Conservation (phyloP, 2,329 filamentous ascomycete genomes). For the Dothiorella sarmentorum region DNA sequence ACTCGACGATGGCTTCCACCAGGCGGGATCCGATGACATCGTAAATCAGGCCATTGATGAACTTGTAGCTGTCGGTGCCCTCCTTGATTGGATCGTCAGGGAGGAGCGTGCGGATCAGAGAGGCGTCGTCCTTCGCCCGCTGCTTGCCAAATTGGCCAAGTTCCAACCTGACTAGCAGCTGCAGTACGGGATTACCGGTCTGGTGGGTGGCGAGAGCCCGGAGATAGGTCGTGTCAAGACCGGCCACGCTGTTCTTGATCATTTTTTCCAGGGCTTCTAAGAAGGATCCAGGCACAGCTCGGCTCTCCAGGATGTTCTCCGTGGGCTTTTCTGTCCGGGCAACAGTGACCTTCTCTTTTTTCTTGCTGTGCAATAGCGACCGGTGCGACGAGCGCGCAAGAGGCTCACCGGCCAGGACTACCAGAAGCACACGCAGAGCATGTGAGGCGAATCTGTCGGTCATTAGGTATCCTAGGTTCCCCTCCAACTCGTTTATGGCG, state of each 20-base stretch:
- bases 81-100: constrained; percentile 76
- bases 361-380: constrained; percentile 82
- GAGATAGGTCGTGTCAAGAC: constrained; percentile 74
- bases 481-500: constrained; percentile 83
- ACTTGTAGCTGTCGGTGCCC: constrained; percentile 68
- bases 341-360: constrained; percentile 74
- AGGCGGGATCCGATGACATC: constrained; percentile 87
- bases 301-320: constrained; percentile 33
- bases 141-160: constrained; percentile 68
- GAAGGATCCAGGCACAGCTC: constrained; percentile 75
- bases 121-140: constrained; percentile 60
- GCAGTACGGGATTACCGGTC: constrained; percentile 88
- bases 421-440: constrained; percentile 76
- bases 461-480: constrained; percentile 75
- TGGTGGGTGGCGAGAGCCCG: constrained; percentile 83
- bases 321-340: constrained; percentile 51
- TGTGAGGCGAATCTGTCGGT: constrained; percentile 91
- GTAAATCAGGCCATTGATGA: constrained; percentile 84
- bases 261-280: constrained; percentile 74
- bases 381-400: constrained; percentile 61
- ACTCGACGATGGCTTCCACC: constrained; percentile 78
- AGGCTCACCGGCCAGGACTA: constrained; percentile 80
- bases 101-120: constrained; percentile 72
- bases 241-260: constrained; percentile 69
- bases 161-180: constrained; percentile 84